These are phyloP conservation scores for Leccinum pellstonianum DNA, from an alignment of 768 basidiomycete species.

Conservation along the genomic window DNA sequence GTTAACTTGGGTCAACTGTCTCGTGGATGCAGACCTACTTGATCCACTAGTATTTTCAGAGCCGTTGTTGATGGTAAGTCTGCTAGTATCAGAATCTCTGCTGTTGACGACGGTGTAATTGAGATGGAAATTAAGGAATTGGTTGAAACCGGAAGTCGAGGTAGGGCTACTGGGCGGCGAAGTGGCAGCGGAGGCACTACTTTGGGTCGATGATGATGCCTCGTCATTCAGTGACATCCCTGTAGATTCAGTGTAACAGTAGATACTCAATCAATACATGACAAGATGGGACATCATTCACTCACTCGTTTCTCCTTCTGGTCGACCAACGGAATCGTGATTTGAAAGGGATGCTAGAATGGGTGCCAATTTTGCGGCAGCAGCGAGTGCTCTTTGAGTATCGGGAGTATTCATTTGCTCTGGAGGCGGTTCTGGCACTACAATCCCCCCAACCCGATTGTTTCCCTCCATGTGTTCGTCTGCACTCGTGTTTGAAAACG, in stretches of 20 bases:
- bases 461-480: background rate
- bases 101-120: too few relatives aligned
- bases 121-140: background rate
- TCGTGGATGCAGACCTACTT: background rate
- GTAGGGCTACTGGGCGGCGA: background rate
- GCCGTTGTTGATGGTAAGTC: background rate
- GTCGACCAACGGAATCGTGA: background rate
- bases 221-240: background rate
- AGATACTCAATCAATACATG: background rate
- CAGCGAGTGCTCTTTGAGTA: background rate
- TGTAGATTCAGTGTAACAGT: background rate
- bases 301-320: too few relatives aligned
- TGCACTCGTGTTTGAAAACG: background rate
- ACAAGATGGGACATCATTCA: too few relatives aligned
- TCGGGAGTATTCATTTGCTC: slow-evolving; percentile 1
- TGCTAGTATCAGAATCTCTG: background rate
- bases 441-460: background rate
- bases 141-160: background rate
- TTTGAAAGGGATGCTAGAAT: background rate
- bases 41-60: background rate
- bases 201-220: background rate
- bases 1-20: background rate
- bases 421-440: background rate
- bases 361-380: background rate
- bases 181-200: background rate